Percentiles rank a stretch among this genome's conserved stretches.
Evolutionary conservation across 169 alveolate genomes (phyloP).

Genomic region (Perkinsus olseni): DNA sequence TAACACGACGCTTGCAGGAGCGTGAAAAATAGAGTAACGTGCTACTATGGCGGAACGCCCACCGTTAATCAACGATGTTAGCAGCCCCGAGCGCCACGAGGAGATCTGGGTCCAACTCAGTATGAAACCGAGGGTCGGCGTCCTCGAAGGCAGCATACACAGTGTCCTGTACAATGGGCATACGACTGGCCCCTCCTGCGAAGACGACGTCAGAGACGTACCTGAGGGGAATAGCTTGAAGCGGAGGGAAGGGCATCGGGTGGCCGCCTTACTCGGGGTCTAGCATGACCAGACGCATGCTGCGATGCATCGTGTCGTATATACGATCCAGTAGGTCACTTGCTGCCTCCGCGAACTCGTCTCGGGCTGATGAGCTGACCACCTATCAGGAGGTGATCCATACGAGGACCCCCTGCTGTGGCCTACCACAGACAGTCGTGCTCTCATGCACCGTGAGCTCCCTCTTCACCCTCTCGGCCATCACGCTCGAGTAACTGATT

Average conservation of each 20-base stretch:
- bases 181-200: background rate
- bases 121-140: background rate
- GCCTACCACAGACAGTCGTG: background rate
- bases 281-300: background rate
- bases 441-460: background rate
- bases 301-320: background rate
- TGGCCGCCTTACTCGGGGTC: background rate
- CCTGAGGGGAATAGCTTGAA: background rate
- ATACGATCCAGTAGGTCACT: background rate
- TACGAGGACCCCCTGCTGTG: background rate
- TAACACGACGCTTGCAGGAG: too few species aligned
- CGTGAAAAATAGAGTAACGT: background rate
- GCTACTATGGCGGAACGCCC: background rate
- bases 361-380: background rate
- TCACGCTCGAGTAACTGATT: background rate
- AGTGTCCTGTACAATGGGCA: background rate
- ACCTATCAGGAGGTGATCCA: background rate
- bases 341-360: background rate
- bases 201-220: constrained; percentile 1
- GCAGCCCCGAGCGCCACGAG: background rate
- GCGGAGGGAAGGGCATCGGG: background rate
- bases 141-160: background rate
- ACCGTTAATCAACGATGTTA: background rate
- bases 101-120: background rate
- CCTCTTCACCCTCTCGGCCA: background rate